Evolutionary conservation across 2,329 filamentous ascomycete species (phyloP).

Genomic region (Berkeleyomyces rouxiae): DNA sequence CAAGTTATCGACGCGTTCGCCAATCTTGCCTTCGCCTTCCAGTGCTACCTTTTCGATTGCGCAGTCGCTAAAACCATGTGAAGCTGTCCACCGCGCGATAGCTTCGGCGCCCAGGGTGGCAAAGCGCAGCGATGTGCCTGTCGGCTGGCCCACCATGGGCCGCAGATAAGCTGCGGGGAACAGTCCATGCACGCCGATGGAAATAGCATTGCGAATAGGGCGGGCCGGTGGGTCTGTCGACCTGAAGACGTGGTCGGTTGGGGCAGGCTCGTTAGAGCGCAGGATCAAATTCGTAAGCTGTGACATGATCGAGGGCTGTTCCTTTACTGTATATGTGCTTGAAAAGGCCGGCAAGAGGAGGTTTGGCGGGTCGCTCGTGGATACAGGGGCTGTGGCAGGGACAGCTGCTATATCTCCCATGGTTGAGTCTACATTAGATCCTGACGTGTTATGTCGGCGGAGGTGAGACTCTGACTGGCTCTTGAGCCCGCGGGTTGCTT

Average conservation of each 20-base stretch:
- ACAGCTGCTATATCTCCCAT: background rate
- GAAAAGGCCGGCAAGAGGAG: constrained; percentile 53
- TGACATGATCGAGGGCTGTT: constrained; percentile 53
- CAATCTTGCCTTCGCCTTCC: constrained; percentile 86
- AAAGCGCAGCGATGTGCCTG: constrained; percentile 86
- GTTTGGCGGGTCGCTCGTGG: constrained; percentile 28
- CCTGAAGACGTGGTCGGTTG: constrained; percentile 55
- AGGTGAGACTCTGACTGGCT: background rate
- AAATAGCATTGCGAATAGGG: constrained; percentile 68
- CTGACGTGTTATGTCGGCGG: background rate
- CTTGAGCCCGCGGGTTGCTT: constrained; percentile 15
- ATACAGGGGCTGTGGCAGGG: constrained; percentile 19
- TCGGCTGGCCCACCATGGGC: constrained; percentile 86
- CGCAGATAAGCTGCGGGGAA: constrained; percentile 78
- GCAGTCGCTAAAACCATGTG: constrained; percentile 52
- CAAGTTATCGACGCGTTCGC: constrained; percentile 73
- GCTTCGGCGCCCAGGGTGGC: constrained; percentile 72
- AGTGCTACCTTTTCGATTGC: constrained; percentile 89
- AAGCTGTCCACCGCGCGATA: constrained; percentile 67
- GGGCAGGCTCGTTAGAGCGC: constrained; percentile 29
- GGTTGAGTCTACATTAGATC: constrained; percentile 1
- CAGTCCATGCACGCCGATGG: constrained; percentile 86
- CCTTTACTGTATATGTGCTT: constrained; percentile 49
- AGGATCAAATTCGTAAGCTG: constrained; percentile 44
- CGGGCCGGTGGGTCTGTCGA: constrained; percentile 40